These are phyloP conservation scores for Didymella arachidicola DNA, from an alignment of 2,329 filamentous ascomycete species.

Conservation along the genomic window DNA sequence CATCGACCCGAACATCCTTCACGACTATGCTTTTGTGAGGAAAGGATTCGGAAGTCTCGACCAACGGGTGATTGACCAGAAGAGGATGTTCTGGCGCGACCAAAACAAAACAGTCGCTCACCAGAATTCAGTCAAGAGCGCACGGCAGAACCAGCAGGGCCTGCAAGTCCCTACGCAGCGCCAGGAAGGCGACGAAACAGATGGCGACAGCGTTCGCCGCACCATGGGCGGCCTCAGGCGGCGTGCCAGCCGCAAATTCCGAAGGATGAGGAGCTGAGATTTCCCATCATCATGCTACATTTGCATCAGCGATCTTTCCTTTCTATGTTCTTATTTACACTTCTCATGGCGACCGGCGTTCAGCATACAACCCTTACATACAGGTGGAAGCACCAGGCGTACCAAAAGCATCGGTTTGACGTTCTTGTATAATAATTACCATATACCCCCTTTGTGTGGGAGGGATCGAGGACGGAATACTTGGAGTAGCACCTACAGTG, in stretches of 20 bases:
- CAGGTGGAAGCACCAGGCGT: conserved; percentile 12
- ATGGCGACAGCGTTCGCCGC: conserved; percentile 32
- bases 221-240: conserved; percentile 33
- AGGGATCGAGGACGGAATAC: neutral
- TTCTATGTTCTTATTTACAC: neutral
- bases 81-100: conserved; percentile 59
- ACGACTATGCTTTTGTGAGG: conserved; percentile 83
- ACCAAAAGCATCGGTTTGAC: conserved; percentile 14
- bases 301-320: neutral
- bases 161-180: conserved; percentile 10
- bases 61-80: conserved; percentile 80
- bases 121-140: conserved; percentile 33
- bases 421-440: conserved; percentile 25
- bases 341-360: conserved; percentile 14
- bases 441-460: conserved; percentile 24
- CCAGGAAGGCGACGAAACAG: conserved; percentile 30
- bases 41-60: conserved; percentile 82
- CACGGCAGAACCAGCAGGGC: conserved; percentile 13
- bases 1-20: conserved; percentile 80
- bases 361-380: conserved; percentile 16
- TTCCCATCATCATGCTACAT: neutral
- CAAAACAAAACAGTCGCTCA: conserved; percentile 39
- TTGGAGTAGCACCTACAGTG: neutral
- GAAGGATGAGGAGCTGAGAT: conserved; percentile 29
- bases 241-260: conserved; percentile 36